phyloP scores from a whole-genome alignment of 2,329 filamentous ascomycete genomes.

The Trichoderma sp. region DNA sequence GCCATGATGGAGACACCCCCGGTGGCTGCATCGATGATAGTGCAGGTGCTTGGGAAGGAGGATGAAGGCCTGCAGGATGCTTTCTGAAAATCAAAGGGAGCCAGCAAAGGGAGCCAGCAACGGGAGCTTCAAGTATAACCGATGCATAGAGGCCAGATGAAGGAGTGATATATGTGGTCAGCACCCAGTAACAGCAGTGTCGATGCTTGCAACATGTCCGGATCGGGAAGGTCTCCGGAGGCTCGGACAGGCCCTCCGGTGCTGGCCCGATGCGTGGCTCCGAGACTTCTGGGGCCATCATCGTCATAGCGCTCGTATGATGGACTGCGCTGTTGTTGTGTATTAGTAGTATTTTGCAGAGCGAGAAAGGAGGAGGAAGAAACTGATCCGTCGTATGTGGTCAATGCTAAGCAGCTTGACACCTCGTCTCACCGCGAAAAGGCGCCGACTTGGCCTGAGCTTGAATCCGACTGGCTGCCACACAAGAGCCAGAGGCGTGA shows the following conservation, averaged over 20 bases:
- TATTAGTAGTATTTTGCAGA: background rate
- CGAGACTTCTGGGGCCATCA: background rate
- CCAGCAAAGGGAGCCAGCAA: background rate
- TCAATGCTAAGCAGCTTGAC: background rate
- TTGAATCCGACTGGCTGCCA: slow-evolving; percentile 17
- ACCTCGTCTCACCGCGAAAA: slow-evolving; percentile 16
- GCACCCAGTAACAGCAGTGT: no score
- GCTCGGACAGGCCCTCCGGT: slow-evolving; percentile 13
- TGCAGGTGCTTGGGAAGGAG: slow-evolving; percentile 1
- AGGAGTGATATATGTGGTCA: background rate
- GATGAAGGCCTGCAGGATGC: background rate
- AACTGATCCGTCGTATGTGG: slow-evolving; percentile 4
- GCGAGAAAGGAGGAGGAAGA: background rate
- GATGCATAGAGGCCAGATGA: background rate
- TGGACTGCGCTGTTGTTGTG: background rate
- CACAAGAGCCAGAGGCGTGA: slow-evolving; percentile 20
- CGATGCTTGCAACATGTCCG: background rate
- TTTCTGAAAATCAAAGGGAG: background rate
- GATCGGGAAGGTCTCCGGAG: slow-evolving; percentile 25
- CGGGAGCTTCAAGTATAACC: background rate
- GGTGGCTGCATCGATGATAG: slow-evolving; percentile 20
- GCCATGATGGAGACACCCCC: slow-evolving; percentile 18
- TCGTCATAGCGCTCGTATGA: background rate
- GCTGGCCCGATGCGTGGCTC: slow-evolving; percentile 15
- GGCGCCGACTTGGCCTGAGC: slow-evolving; percentile 2